Evolutionary conservation across 495 filamentous ascomycete species (phyloP), one percentile per base, ranked within the genome.

Genomic region (Talaromyces proteolyticus): DNA sequence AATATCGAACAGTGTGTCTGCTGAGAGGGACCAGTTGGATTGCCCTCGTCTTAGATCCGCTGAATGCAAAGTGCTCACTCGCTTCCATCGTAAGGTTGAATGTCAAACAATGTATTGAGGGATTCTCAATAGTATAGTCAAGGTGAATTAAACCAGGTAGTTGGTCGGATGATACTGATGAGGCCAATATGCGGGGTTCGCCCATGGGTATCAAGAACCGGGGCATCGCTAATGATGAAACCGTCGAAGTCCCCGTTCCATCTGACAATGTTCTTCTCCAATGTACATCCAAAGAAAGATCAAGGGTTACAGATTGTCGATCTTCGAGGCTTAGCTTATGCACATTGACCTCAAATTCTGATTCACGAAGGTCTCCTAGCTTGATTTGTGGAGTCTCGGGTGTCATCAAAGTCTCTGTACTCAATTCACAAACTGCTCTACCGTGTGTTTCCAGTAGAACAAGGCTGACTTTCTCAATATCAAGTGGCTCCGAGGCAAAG

Each of bases 21-120:
- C 85, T 88, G 29, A 95, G 68, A 1, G 93, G 93, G 24, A 93
- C 75, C 36, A 97, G 63, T 51, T 91, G 84, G 16, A 95, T 47
- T 2, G 81, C 82, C 5, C 79, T 81, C 42, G 84, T 77, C 69
- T 96, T 97, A 4, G 88, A 75, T 0, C 93, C 93, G 22, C 87
- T 90, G 63, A 99, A 96, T 6, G 89, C 93, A 64, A 99, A 99
- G 12, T 87, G 79, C 51, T 95, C 90, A 58, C 79, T 89, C 1
- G 89, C 84, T 54, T 99, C 94, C 90, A 99, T 96, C 8, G 80
- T 78, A 24, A 96, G 61, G 18, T 84, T 88, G 66, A 99, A 97
- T 0, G 90, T 94, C 17, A 99, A 77, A 64, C 93, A 91, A 59
- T 97, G 92, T 59, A 81, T 85, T 2, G 94, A 95, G 3, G 93